Percentiles rank a stretch among this genome's conserved stretches.
Conservation (phyloP, 2,329 filamentous ascomycete species). For the Mycosphaerella sp. region DNA sequence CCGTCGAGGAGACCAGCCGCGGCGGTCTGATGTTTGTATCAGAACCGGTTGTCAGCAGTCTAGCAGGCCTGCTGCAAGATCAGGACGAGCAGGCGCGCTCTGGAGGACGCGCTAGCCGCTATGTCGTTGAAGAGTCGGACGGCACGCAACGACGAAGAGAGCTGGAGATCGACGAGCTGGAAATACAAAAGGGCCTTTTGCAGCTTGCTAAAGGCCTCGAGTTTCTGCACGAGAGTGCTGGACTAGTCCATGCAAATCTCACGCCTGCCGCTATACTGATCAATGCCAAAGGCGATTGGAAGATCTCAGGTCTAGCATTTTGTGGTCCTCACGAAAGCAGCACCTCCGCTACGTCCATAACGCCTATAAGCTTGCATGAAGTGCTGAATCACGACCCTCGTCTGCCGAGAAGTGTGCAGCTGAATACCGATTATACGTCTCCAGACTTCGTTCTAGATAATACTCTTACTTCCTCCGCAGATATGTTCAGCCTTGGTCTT, state of each 20-base stretch:
- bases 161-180: constrained; percentile 89
- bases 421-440: constrained; percentile 88
- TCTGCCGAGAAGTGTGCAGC: constrained; percentile 72
- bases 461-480: constrained; percentile 74
- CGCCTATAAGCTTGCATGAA: constrained; percentile 75
- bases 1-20: constrained; percentile 86
- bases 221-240: constrained; percentile 91
- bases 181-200: constrained; percentile 92
- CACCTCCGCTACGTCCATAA: constrained; percentile 59
- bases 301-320: constrained; percentile 90
- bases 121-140: constrained; percentile 72
- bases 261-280: constrained; percentile 91
- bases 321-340: constrained; percentile 73
- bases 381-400: constrained; percentile 78
- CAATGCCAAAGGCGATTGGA: constrained; percentile 98
- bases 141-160: constrained; percentile 66
- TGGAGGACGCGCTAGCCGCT: constrained; percentile 64
- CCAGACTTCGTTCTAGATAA: constrained; percentile 92
- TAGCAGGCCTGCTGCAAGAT: constrained; percentile 73
- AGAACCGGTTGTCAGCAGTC: constrained; percentile 82
- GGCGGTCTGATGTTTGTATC: constrained; percentile 95
- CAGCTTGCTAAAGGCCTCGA: constrained; percentile 92
- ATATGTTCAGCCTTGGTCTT: constrained; percentile 90
- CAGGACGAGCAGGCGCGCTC: constrained; percentile 80
- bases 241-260: constrained; percentile 86